Conservation (phyloP, 495 filamentous ascomycete genomes). For the Trichocladium uniseriatum region DNA sequence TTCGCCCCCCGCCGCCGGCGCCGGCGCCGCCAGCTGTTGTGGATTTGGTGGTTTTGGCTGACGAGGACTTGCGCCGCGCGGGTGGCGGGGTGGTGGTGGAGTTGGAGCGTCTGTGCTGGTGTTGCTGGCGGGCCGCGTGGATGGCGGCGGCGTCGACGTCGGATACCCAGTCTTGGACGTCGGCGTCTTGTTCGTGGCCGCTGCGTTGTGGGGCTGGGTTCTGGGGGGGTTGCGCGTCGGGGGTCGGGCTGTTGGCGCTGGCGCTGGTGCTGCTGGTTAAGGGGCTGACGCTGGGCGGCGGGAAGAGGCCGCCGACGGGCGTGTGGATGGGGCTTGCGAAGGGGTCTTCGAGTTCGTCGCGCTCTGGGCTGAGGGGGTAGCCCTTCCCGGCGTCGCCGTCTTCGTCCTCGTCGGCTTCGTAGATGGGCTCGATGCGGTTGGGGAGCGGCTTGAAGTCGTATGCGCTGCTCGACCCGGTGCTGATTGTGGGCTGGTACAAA, state of each 20-base stretch:
- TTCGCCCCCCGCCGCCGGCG: conserved; percentile 12
- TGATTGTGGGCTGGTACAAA: conserved; percentile 24
- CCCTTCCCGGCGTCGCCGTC: conserved; percentile 8
- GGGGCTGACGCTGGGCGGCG: conserved; percentile 1
- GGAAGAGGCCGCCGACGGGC: neutral
- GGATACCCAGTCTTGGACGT: conserved; percentile 52
- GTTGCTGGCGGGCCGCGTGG: conserved; percentile 23
- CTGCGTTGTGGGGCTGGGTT: conserved; percentile 8
- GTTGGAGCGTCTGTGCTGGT: conserved; percentile 14
- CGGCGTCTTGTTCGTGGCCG: conserved; percentile 32
- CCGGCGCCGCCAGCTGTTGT: neutral
- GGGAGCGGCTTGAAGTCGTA: conserved; percentile 19
- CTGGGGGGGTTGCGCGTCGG: neutral
- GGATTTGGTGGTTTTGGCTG: neutral
- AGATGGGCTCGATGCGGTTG: conserved; percentile 45
- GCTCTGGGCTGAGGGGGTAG: conserved; percentile 9
- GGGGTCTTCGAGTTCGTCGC: conserved; percentile 27
- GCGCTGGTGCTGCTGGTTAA: too few relatives aligned
- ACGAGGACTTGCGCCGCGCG: neutral
- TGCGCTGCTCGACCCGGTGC: neutral
- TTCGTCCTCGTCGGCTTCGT: conserved; percentile 61
- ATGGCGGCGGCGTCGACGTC: conserved; percentile 48
- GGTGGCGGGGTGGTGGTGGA: neutral
- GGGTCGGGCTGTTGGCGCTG: neutral
- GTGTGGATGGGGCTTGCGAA: conserved; percentile 31